These are phyloP conservation scores for Cyclotella distinguenda DNA, from an alignment of 108 stramenopile genomes.

Conservation along the genomic window DNA sequence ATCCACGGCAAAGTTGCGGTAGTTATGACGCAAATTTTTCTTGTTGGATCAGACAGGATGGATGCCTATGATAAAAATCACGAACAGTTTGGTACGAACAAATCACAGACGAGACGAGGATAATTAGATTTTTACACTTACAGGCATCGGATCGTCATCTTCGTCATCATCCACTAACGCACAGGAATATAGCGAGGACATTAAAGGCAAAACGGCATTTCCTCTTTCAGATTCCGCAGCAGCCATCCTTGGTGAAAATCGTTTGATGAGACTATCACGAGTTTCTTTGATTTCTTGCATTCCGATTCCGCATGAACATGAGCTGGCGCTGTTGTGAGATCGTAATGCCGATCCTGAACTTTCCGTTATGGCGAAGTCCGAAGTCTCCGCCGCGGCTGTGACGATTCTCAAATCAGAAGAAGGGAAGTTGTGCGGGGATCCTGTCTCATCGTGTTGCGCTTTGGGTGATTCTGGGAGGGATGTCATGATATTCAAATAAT, in stretches of 20 bases:
- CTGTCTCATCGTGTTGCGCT: neutral
- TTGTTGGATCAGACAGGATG: constrained; percentile 22
- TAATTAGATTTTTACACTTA: neutral
- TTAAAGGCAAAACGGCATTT: neutral
- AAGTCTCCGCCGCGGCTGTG: neutral
- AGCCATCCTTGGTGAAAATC: neutral
- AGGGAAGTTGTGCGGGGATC: neutral
- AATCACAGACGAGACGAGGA: neutral
- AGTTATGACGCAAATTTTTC: constrained; percentile 56
- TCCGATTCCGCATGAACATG: constrained; percentile 4
- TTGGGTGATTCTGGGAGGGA: neutral
- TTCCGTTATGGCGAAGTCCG: neutral
- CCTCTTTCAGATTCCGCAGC: neutral
- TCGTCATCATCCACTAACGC: constrained; percentile 13
- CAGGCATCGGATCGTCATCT: constrained; percentile 8
- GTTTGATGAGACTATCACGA: neutral
- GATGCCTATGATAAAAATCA: constrained; percentile 16
- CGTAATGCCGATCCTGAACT: neutral
- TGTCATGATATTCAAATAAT: neutral
- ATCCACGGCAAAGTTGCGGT: constrained; percentile 78
- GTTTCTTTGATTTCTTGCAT: constrained; percentile 1
- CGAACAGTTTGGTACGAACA: neutral
- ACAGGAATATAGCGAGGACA: constrained; percentile 18
- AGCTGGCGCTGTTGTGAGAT: neutral
- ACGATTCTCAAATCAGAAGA: neutral